A percentile compares a stretch with the other conserved stretches of the same genome.
phyloP scores from a whole-genome alignment of 768 basidiomycete species.

The Suillus hirtellus region DNA sequence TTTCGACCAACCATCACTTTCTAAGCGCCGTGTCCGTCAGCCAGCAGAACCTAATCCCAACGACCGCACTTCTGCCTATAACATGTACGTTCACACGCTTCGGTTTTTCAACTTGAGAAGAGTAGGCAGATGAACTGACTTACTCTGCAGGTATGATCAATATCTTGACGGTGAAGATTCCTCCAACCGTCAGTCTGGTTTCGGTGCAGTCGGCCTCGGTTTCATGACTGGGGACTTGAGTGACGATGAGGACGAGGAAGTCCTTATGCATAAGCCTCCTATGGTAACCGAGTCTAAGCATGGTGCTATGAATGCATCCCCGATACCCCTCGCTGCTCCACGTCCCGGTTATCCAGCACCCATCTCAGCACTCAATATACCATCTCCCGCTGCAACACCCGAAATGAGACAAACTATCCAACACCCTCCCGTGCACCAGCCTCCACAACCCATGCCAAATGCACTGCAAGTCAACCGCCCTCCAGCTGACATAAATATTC shows the following conservation, averaged over 20 bases:
- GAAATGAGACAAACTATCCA: conserved; percentile 33
- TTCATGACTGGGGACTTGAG: conserved; percentile 45
- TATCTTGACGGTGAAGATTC: conserved; percentile 44
- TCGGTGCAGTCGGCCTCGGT: conserved; percentile 53
- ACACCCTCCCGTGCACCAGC: conserved; percentile 17
- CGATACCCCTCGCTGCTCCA: conserved; percentile 61
- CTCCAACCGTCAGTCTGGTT: conserved; percentile 50
- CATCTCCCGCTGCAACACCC: conserved; percentile 46
- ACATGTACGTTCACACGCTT: conserved; percentile 52
- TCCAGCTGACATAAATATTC: conserved; percentile 15
- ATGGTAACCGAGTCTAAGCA: conserved; percentile 26
- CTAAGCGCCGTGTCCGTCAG: conserved; percentile 39
- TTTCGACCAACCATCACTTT: conserved; percentile 49
- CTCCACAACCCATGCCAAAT: conserved; percentile 10
- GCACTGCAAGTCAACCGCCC: conserved; percentile 23
- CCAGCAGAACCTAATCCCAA: conserved; percentile 53
- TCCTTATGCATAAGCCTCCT: conserved; percentile 6
- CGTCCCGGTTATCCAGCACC: conserved; percentile 75
- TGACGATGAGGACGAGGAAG: conserved; percentile 38
- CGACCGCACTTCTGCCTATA: conserved; percentile 61
- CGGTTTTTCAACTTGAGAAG: conserved; percentile 6
- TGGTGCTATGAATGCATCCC: conserved; percentile 15
- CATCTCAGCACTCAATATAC: conserved; percentile 62
- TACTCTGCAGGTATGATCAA: conserved; percentile 56
- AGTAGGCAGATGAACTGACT: not conserved